phyloP scores from a whole-genome alignment of 2,329 filamentous ascomycete genomes.

The Hypoxylon sp. region DNA sequence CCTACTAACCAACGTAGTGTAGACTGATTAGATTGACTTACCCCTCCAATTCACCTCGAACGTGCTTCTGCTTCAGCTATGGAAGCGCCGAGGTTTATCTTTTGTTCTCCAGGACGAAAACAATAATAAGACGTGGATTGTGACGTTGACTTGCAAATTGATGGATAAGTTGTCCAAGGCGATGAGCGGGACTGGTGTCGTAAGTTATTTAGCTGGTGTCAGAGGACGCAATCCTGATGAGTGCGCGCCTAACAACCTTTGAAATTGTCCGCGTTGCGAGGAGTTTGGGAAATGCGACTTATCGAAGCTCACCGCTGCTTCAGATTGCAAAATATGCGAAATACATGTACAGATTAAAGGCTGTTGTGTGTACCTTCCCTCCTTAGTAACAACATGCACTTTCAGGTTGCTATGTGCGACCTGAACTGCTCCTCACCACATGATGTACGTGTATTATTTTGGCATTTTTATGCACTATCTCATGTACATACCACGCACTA shows the following conservation, averaged over 20 bases:
- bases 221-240: slow-evolving; percentile 5
- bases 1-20: slow-evolving; percentile 20
- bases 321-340: slow-evolving; percentile 24
- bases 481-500: slow-evolving; percentile 10
- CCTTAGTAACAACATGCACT: slow-evolving; percentile 11
- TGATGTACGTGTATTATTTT: slow-evolving; percentile 14
- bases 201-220: background rate
- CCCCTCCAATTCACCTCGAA: slow-evolving; percentile 37
- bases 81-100: slow-evolving; percentile 21
- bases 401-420: slow-evolving; percentile 12
- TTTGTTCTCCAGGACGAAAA: slow-evolving; percentile 18
- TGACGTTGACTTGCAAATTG: slow-evolving; percentile 18
- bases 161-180: background rate
- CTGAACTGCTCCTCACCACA: background rate
- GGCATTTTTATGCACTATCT: slow-evolving; percentile 7
- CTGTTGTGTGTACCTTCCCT: slow-evolving; percentile 16
- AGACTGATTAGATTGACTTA: slow-evolving; percentile 32
- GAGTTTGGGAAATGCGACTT: slow-evolving; percentile 10
- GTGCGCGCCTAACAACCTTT: slow-evolving; percentile 1
- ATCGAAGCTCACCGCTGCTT: slow-evolving; percentile 39
- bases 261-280: background rate
- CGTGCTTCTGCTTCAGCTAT: slow-evolving; percentile 29
- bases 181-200: background rate
- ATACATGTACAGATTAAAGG: too few relatives aligned
- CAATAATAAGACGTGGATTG: background rate